These are phyloP conservation scores for Thelonectria olida DNA, from an alignment of 2,329 filamentous ascomycete genomes.

Conservation along the genomic window DNA sequence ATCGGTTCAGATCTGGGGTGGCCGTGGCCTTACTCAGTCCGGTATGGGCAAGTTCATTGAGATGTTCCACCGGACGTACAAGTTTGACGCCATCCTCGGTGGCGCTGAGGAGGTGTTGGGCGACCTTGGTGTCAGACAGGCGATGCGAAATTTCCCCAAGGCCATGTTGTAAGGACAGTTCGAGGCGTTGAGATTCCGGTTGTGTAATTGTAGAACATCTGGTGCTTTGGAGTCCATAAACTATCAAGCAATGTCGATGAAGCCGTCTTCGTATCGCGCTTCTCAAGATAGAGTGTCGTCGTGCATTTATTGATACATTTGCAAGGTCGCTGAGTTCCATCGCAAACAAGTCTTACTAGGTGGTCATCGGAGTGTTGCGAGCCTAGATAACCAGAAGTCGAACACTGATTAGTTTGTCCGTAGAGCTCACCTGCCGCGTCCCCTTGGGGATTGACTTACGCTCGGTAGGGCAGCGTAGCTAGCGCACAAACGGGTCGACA, in stretches of 20 bases:
- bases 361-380: background rate
- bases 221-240: background rate
- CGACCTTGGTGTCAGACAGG: constrained; percentile 84
- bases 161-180: constrained; percentile 70
- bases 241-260: background rate
- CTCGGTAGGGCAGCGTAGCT: background rate
- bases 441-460: constrained; percentile 3
- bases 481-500: constrained; percentile 24
- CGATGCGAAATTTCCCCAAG: constrained; percentile 86
- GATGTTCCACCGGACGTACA: constrained; percentile 86
- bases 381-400: background rate
- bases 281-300: background rate
- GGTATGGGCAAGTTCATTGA: constrained; percentile 87
- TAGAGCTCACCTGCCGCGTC: constrained; percentile 7
- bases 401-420: background rate
- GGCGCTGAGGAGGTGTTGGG: constrained; percentile 85
- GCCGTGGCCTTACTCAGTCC: constrained; percentile 79
- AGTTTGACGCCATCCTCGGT: constrained; percentile 81
- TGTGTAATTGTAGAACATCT: constrained; percentile 20
- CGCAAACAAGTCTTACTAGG: background rate
- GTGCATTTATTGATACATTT: background rate
- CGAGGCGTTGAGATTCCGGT: background rate
- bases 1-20: constrained; percentile 86
- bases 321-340: background rate
- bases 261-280: background rate